These are phyloP conservation scores for Orychophragmus violaceus DNA, from an alignment of 345 rosid species.

Conservation along the genomic window DNA sequence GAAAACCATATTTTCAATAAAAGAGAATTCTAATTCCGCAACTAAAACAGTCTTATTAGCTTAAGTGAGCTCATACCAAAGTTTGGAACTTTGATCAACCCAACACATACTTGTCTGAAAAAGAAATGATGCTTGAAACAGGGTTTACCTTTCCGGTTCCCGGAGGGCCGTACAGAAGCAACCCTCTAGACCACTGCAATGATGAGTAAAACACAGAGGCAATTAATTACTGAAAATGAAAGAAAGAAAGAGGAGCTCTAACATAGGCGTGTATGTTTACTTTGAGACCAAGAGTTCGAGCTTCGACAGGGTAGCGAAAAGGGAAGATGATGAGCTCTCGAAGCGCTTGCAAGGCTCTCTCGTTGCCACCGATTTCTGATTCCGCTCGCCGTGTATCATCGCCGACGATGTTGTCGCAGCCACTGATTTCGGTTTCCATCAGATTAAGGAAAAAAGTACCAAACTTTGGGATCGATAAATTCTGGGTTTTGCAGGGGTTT, in stretches of 20 bases:
- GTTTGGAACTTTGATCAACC: background rate
- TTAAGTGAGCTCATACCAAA: background rate
- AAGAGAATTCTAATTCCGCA: background rate
- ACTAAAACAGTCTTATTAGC: background rate
- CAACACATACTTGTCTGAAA: background rate
- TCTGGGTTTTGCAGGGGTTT: slow-evolving; percentile 15
- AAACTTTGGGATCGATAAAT: background rate
- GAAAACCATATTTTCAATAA: background rate
- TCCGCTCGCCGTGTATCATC: slow-evolving; percentile 52
- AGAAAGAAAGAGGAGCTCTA: background rate
- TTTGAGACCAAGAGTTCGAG: slow-evolving; percentile 71
- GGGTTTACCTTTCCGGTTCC: slow-evolving; percentile 82
- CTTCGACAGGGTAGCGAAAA: slow-evolving; percentile 55
- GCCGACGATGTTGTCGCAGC: slow-evolving; percentile 13
- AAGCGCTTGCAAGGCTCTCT: slow-evolving; percentile 65
- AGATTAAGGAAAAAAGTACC: background rate
- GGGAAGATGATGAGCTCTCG: slow-evolving; percentile 79
- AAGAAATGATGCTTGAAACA: background rate
- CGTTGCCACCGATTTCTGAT: slow-evolving; percentile 71
- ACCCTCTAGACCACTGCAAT: slow-evolving; percentile 73
- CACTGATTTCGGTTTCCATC: slow-evolving; percentile 17
- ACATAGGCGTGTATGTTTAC: slow-evolving; percentile 20
- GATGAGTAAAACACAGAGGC: background rate
- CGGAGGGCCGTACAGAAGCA: slow-evolving; percentile 84
- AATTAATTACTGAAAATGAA: background rate